Percentiles rank a stretch among this genome's conserved stretches.
phyloP scores from a whole-genome alignment of 2,329 filamentous ascomycete species.

The Rhynchosporium graminicola region DNA sequence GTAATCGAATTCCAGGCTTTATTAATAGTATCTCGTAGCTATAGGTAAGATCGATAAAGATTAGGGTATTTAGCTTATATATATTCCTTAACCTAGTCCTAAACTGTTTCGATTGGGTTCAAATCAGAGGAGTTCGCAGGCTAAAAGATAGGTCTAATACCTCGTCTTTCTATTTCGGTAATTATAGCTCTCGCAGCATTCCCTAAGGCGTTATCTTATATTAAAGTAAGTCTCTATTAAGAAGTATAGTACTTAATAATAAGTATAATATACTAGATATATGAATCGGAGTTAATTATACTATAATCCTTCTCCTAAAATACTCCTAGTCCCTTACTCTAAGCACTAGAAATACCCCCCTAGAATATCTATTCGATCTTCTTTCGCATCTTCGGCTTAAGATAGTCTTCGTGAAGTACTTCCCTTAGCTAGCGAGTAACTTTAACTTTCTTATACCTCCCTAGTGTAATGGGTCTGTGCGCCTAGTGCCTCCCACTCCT shows the following conservation, averaged over 20 bases:
- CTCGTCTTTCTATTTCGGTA: not conserved
- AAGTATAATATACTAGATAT: not conserved
- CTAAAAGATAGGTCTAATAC: slow-evolving; percentile 15
- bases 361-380: not conserved
- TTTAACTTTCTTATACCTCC: too few relatives aligned
- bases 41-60: not conserved
- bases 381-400: not conserved
- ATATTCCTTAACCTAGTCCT: slow-evolving; percentile 16
- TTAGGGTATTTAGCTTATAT: slow-evolving; percentile 12
- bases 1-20: not conserved
- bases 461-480: too few relatives aligned
- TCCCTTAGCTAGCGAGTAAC: too few relatives aligned
- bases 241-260: not conserved
- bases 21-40: not conserved
- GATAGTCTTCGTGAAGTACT: not conserved
- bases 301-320: not conserved
- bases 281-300: not conserved
- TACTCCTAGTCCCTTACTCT: not conserved
- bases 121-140: slow-evolving; percentile 15
- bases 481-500: too few relatives aligned
- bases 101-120: slow-evolving; percentile 19
- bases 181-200: not conserved
- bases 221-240: not conserved
- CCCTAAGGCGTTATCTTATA: not conserved
- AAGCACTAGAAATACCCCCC: slow-evolving; percentile 5